phyloP scores from a whole-genome alignment of 805 yeast species.

The Pichia rugopelliculosa region DNA sequence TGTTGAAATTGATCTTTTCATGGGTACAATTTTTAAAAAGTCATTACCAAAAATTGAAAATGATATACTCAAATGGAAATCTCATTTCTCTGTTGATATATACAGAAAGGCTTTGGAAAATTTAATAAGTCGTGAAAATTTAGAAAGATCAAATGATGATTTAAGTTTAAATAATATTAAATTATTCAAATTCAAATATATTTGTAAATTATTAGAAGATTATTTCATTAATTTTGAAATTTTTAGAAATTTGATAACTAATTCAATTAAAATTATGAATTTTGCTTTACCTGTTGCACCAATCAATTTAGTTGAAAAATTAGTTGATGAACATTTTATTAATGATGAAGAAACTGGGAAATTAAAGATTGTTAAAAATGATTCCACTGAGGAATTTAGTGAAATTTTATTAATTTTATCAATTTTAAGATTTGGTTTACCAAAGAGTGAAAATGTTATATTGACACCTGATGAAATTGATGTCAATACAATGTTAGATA shows the following conservation, averaged over 20 bases:
- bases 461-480: slow-evolving; percentile 3
- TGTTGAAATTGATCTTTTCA: slow-evolving; percentile 3
- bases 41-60: slow-evolving; percentile 4
- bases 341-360: slow-evolving; percentile 3
- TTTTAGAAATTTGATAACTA: slow-evolving; percentile 1
- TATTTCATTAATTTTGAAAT: slow-evolving; percentile 15
- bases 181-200: slow-evolving; percentile 3
- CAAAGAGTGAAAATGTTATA: slow-evolving; percentile 1
- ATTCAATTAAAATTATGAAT: slow-evolving; percentile 2
- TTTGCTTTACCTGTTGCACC: slow-evolving; percentile 16
- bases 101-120: slow-evolving; percentile 10
- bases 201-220: slow-evolving; percentile 13
- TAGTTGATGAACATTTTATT: slow-evolving; percentile 11
- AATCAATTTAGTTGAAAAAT: slow-evolving; percentile 4
- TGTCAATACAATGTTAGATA: slow-evolving; percentile 3
- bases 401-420: slow-evolving; percentile 19
- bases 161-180: slow-evolving; percentile 1
- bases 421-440: slow-evolving; percentile 13
- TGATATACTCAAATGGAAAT: slow-evolving; percentile 9
- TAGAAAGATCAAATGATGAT: not conserved
- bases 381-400: slow-evolving; percentile 16
- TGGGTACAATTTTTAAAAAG: slow-evolving; percentile 5
- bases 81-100: slow-evolving; percentile 5
- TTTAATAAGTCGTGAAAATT: slow-evolving; percentile 4
- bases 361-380: slow-evolving; percentile 10